phyloP scores from a whole-genome alignment of 768 basidiomycete genomes.

The Mycena metata region DNA sequence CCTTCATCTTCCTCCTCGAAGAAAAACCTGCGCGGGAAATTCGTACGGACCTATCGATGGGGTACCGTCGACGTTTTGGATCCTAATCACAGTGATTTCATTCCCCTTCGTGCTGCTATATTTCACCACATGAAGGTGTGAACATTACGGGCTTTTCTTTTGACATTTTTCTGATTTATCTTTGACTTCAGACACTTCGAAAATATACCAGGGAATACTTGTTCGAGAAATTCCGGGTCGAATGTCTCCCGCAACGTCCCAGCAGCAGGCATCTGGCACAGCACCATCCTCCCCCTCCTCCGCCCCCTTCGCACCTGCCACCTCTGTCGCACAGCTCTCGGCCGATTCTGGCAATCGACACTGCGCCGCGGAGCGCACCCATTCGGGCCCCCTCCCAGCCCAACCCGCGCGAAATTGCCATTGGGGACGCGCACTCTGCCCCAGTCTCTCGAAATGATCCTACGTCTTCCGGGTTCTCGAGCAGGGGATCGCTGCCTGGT shows the following conservation, averaged over 20 bases:
- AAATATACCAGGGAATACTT: conserved; percentile 89
- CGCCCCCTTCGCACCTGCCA: conserved; percentile 57
- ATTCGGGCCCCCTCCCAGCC: conserved; percentile 61
- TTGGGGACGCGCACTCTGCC: conserved; percentile 60
- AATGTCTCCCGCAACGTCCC: conserved; percentile 65
- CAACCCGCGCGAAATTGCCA: conserved; percentile 61
- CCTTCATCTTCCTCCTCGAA: conserved; percentile 51
- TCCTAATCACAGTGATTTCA: conserved; percentile 84
- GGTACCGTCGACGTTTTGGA: conserved; percentile 87
- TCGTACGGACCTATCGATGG: conserved; percentile 85
- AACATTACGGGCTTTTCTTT: conserved; percentile 37
- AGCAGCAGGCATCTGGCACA: conserved; percentile 60
- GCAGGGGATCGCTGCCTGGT: conserved; percentile 49
- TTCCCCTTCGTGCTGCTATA: conserved; percentile 80
- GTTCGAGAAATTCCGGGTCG: conserved; percentile 80
- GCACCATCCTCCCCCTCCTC: conserved; percentile 52
- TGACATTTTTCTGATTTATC: conserved; percentile 30
- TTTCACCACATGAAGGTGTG: conserved; percentile 92
- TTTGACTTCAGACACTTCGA: conserved; percentile 75
- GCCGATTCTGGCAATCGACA: conserved; percentile 74
- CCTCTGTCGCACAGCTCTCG: conserved; percentile 63
- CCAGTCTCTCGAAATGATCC: conserved; percentile 61
- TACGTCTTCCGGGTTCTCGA: conserved; percentile 50
- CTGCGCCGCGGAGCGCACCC: conserved; percentile 61
- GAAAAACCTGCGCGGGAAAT: conserved; percentile 73